Base-by-base conservation (phyloP, 2,329 filamentous ascomycete species). In the Didymosphaeria variabile region DNA sequence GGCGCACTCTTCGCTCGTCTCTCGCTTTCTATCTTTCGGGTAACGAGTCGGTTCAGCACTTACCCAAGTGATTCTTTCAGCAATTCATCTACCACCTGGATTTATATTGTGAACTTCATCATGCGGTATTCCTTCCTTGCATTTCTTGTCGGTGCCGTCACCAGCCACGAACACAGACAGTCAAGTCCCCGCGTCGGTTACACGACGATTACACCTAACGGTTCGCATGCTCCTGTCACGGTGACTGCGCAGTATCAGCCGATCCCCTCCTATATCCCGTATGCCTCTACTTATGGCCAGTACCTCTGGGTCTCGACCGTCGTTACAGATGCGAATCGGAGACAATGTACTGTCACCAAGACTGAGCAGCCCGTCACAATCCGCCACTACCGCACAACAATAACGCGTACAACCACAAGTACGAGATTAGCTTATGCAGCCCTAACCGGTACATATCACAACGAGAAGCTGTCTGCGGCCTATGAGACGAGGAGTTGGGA, bases 241-340 rank as follows among this genome's bases (percentile, higher is more conserved):
- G 68, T 77, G 56, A 77, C 74, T 46, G 58, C 63, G 5, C 73
- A 74, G 62, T 66, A 76, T 61, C 74, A 76, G 64, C 34, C 71
- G 1, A 66, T 76, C 61, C 70, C 73, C 1, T 75, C 73, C 31
- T 76, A 71, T 55, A 64, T 65, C 19, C 51, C 58, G 6, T 53
- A 29, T 7, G 44, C 50, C 26, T 53, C 59, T 15, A 59, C 44
- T 13, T 54, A 55, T 44, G 60, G 67, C 54, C 72, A 66, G 64
- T 66, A 58, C 12, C 60, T 70, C 19, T 71, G 72, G 54, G 65
- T 75, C 19, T 74, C 71, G 5, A 76, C 74, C 10, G 61, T 69
- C 19, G 62, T 76, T 64, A 63, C 60, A 8, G 73, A 74, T 62
- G 69, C 58, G 54, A 60, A 75, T 54, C 64, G 66, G 60, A 68